Base-by-base conservation (phyloP, 2,329 filamentous ascomycete genomes). In the Aspergillus novoparasiticus region DNA sequence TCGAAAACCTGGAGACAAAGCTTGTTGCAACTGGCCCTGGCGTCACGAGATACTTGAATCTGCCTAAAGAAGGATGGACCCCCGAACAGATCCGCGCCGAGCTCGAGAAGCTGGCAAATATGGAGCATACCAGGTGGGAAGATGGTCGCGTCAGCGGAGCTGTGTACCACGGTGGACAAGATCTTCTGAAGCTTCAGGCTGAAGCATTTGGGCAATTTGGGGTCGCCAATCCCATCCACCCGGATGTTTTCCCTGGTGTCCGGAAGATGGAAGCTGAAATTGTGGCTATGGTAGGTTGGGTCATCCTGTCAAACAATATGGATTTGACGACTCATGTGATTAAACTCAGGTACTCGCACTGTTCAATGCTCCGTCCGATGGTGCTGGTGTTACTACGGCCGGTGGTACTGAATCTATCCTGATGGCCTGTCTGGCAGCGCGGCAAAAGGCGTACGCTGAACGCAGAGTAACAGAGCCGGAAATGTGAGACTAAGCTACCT, bases 241-340 rank as follows among this genome's bases (percentile, higher is more conserved):
- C 95, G 8, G 95, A 99, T 80, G 94, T 99, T 50, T 99, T 99
- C 81, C 95, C 95, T 19, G 95, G 94, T 32, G 94, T 99, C 58
- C 86, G 95, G 72, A 99, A 99, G 86, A 99, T 99, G 95, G 95
- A 99, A 83, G 94, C 95, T 51, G 95, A 99, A 82, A 84, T 99
- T 65, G 95, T 99, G 58, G 91, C 94, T 68, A 99, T 99, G 94
- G 93, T 96, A 76, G 55, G 75, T 61, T n/a, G 45, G 32, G 12
- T 43, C 21, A 36, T 32, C 34, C 3, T 11, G 1, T 50, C 11
- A 4, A 21, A n/a, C 32, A 30, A 57, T 26, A 6, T n/a, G 30
- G 9, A n/a, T 12, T 19, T 28, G 12, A 23, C 53, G 48, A 30
- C 54, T 66, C n/a, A 63, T 66, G 50, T 62, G 55, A n/a, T 19